These are phyloP conservation scores for Venustampulla echinocandica DNA, from an alignment of 495 filamentous ascomycete genomes.

Conservation along the genomic window DNA sequence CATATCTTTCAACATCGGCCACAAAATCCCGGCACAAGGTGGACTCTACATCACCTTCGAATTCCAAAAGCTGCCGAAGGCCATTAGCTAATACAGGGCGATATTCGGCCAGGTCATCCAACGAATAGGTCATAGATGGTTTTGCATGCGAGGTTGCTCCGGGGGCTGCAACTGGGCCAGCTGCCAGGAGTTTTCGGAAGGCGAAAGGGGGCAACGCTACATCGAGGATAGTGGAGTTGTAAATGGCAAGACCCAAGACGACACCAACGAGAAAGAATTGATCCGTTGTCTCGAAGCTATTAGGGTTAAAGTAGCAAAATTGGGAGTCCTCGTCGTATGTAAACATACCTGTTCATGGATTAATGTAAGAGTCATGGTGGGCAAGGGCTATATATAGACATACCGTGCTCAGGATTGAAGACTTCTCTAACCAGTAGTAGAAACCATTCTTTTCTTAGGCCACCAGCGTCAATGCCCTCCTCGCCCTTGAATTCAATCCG, in stretches of 20 bases:
- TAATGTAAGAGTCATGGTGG: slow-evolving; percentile 9
- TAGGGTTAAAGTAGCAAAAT: slow-evolving; percentile 92
- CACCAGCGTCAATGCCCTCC: slow-evolving; percentile 88
- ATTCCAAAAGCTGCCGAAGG: slow-evolving; percentile 68
- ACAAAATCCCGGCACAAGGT: slow-evolving; percentile 83
- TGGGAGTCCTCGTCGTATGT: slow-evolving; percentile 90
- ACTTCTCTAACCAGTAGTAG: slow-evolving; percentile 82
- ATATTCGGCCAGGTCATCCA: slow-evolving; percentile 82
- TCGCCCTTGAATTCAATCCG: slow-evolving; percentile 82
- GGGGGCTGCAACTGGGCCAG: slow-evolving; percentile 48
- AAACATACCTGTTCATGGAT: slow-evolving; percentile 60
- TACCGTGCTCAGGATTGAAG: slow-evolving; percentile 87
- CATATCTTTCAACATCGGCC: slow-evolving; percentile 69
- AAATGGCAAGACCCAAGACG: slow-evolving; percentile 83
- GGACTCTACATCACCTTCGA: slow-evolving; percentile 74
- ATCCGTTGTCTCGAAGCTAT: slow-evolving; percentile 85
- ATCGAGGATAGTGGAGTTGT: slow-evolving; percentile 94
- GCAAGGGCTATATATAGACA: slow-evolving; percentile 24
- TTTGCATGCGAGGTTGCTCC: slow-evolving; percentile 47
- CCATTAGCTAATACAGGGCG: slow-evolving; percentile 70
- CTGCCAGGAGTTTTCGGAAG: slow-evolving; percentile 77
- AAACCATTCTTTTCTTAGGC: slow-evolving; percentile 94
- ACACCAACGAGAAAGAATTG: slow-evolving; percentile 91
- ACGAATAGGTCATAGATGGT: slow-evolving; percentile 56
- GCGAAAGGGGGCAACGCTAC: slow-evolving; percentile 86